Conservation (phyloP, 192 early-diverging fungal species). For the Funneliformis geosporum region DNA sequence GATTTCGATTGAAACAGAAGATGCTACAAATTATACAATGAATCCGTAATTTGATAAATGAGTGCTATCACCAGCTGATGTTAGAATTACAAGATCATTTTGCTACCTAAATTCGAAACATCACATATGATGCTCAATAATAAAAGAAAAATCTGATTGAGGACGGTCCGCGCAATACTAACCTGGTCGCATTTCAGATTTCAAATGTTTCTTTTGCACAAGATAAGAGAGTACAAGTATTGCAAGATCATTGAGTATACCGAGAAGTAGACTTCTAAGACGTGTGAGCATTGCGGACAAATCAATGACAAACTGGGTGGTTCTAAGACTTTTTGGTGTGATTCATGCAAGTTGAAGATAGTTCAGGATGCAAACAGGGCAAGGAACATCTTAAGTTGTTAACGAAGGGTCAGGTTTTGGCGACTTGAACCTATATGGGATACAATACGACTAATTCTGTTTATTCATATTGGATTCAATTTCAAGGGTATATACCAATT, state of each 20-base stretch:
- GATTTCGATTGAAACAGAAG: constrained; percentile 4
- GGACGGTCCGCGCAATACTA: neutral
- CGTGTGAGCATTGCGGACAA: neutral
- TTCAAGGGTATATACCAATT: no score
- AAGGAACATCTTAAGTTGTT: neutral
- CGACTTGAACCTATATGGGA: no score
- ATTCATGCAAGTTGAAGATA: neutral
- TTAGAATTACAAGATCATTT: neutral
- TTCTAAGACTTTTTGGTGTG: neutral
- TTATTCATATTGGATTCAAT: no score
- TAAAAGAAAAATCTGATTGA: neutral
- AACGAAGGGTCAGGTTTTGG: no score
- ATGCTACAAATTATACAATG: neutral
- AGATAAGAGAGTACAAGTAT: neutral
- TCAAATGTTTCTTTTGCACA: neutral
- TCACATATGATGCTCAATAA: neutral
- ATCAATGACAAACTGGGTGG: neutral
- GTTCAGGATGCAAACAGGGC: neutral
- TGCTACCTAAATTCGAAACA: neutral
- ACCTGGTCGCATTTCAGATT: constrained; percentile 1
- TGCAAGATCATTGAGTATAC: neutral
- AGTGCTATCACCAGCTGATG: constrained; percentile 4
- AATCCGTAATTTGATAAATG: constrained; percentile 5
- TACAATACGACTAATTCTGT: no score
- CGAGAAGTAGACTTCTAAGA: constrained; percentile 1